phyloP scores from a whole-genome alignment of 495 filamentous ascomycete species.

The Penicillium lividum region DNA sequence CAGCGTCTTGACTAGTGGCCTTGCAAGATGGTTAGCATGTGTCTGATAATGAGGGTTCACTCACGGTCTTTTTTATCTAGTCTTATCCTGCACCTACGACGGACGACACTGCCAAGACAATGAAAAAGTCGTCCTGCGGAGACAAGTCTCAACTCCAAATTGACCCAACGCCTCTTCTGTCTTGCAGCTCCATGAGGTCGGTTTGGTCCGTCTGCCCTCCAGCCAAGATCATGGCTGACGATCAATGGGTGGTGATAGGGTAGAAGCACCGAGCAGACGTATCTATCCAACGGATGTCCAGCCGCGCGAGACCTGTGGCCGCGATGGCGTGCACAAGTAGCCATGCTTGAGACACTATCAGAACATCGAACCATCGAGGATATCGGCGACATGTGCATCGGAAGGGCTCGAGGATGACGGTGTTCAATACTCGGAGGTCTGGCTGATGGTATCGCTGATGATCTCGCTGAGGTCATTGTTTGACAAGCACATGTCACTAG shows the following conservation, averaged over 20 bases:
- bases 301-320: not conserved
- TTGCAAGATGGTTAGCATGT: slow-evolving; percentile 4
- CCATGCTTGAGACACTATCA: slow-evolving; percentile 3
- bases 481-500: not conserved
- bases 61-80: not conserved
- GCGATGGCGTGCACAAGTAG: slow-evolving; percentile 3
- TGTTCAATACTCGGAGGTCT: not conserved
- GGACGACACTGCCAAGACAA: slow-evolving; percentile 1
- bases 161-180: not conserved
- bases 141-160: too few relatives aligned
- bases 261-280: not conserved
- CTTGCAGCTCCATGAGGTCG: not conserved
- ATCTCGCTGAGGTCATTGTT: not conserved
- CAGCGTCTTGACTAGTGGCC: slow-evolving; percentile 2
- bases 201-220: not conserved
- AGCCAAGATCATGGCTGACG: not conserved
- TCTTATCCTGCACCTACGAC: not conserved
- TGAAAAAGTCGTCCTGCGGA: too few relatives aligned
- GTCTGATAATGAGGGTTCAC: not conserved
- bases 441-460: not conserved
- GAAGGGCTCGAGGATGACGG: not conserved
- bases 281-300: not conserved
- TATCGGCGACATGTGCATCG: not conserved
- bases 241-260: not conserved
- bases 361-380: slow-evolving; percentile 3